Conservation (phyloP, 495 filamentous ascomycete genomes). For the Delitschia confertaspora region DNA sequence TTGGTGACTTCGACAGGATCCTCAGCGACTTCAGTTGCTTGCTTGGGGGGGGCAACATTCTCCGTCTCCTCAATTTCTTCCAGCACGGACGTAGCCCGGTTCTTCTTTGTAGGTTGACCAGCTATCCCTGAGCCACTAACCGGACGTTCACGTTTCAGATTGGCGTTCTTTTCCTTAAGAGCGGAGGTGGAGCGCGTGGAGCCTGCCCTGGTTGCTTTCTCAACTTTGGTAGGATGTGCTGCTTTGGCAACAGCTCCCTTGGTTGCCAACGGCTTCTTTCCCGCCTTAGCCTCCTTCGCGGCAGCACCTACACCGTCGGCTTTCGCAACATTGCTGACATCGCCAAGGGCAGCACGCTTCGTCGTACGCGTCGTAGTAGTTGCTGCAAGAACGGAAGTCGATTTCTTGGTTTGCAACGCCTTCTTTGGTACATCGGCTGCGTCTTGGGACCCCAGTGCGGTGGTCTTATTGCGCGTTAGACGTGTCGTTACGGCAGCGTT, state of each 20-base stretch:
- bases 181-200: constrained; percentile 54
- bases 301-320: constrained; percentile 41
- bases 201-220: constrained; percentile 61
- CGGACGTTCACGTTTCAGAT: constrained; percentile 64
- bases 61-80: constrained; percentile 49
- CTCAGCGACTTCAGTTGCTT: constrained; percentile 1
- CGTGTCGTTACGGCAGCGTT: constrained; percentile 69
- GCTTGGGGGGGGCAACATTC: constrained; percentile 45
- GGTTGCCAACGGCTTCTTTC: constrained; percentile 57
- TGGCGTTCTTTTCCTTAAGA: constrained; percentile 52
- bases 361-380: constrained; percentile 36
- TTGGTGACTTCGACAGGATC: constrained; percentile 10
- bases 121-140: constrained; percentile 62
- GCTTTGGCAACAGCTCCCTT: constrained; percentile 69
- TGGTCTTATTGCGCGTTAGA: constrained; percentile 86
- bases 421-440: constrained; percentile 54
- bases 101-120: constrained; percentile 53
- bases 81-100: constrained; percentile 46
- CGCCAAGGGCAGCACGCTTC: constrained; percentile 52
- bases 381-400: constrained; percentile 35
- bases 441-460: constrained; percentile 54
- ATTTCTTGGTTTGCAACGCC: constrained; percentile 65
- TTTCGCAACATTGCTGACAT: constrained; percentile 93
- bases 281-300: constrained; percentile 40
- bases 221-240: constrained; percentile 61